Evolutionary conservation across 352 stramenopile genomes (phyloP).

Genomic region (Phytophthora aleatoria): DNA sequence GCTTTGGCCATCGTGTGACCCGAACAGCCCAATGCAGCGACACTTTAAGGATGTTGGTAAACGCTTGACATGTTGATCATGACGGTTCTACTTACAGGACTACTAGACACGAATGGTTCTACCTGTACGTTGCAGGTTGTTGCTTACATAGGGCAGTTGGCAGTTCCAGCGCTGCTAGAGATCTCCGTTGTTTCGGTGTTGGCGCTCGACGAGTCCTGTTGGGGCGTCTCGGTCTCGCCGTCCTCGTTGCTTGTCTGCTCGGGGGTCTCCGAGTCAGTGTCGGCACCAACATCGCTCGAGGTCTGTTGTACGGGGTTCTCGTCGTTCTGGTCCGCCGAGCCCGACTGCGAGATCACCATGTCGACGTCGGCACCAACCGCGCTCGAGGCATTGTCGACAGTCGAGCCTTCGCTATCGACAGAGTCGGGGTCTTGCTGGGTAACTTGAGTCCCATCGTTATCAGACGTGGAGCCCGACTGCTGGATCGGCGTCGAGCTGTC

Average conservation of each 20-base stretch:
- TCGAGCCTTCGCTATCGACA: not conserved
- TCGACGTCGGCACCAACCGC: not conserved
- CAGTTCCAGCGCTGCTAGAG: conserved; percentile 13
- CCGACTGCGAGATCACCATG: not conserved
- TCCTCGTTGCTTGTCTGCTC: not conserved
- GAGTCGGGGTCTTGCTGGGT: conserved; percentile 6
- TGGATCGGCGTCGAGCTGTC: not conserved
- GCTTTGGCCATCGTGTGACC: not conserved
- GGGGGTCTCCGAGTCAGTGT: not conserved
- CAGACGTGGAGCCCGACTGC: conserved; percentile 6
- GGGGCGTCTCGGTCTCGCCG: not conserved
- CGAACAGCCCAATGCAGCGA: not conserved
- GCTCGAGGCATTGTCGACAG: not conserved
- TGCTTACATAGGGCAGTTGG: conserved; percentile 30
- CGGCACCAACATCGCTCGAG: conserved; percentile 4
- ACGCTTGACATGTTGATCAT: not conserved
- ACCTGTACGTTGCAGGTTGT: conserved; percentile 4
- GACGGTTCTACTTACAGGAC: not conserved
- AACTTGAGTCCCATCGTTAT: not conserved
- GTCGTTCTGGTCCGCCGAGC: not conserved
- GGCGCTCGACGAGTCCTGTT: not conserved
- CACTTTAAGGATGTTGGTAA: conserved; percentile 2
- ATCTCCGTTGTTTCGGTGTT: conserved; percentile 3
- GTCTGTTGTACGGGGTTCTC: conserved; percentile 3
- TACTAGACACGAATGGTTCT: conserved; percentile 3